Conservation (phyloP, 345 rosid genomes). For the Melaleuca alternifolia region DNA sequence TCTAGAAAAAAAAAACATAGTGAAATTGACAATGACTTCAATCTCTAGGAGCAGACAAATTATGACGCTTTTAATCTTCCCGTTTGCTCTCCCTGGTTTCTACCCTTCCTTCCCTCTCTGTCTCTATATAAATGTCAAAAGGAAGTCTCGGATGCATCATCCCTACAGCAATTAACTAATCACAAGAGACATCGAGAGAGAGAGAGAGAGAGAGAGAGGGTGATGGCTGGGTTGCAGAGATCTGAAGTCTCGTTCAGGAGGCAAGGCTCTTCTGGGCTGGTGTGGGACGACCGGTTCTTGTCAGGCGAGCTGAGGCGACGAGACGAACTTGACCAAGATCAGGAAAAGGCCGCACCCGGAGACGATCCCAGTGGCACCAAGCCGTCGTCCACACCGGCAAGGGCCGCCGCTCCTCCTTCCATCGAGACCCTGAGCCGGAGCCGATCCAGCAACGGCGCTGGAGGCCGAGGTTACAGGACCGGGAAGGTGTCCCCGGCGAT, state of each 20-base stretch:
- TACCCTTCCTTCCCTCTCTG: too few species aligned
- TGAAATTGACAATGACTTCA: background rate
- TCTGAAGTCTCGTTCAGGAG: conserved; percentile 78
- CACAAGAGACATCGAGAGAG: background rate
- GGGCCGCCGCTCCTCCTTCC: background rate
- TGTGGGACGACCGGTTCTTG: conserved; percentile 66
- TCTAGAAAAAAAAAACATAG: background rate
- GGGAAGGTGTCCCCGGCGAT: conserved; percentile 82
- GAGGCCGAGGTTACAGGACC: conserved; percentile 57
- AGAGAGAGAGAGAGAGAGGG: background rate
- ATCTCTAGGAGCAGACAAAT: background rate
- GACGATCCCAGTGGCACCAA: background rate
- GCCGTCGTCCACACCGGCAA: conserved; percentile 13
- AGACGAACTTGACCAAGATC: conserved; percentile 8
- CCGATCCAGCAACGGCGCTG: conserved; percentile 81
- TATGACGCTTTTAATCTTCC: background rate
- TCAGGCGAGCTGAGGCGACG: conserved; percentile 34
- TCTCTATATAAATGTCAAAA: background rate
- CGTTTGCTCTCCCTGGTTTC: background rate
- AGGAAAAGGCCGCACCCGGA: background rate
- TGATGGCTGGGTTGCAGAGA: conserved; percentile 85
- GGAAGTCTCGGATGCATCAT: background rate
- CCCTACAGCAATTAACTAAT: background rate
- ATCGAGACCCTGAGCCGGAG: conserved; percentile 44
- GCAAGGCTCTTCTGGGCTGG: conserved; percentile 85